Percentiles rank a stretch among this genome's conserved stretches.
Conservation (phyloP, 2,329 filamentous ascomycete genomes). For the Moelleriella libera region DNA sequence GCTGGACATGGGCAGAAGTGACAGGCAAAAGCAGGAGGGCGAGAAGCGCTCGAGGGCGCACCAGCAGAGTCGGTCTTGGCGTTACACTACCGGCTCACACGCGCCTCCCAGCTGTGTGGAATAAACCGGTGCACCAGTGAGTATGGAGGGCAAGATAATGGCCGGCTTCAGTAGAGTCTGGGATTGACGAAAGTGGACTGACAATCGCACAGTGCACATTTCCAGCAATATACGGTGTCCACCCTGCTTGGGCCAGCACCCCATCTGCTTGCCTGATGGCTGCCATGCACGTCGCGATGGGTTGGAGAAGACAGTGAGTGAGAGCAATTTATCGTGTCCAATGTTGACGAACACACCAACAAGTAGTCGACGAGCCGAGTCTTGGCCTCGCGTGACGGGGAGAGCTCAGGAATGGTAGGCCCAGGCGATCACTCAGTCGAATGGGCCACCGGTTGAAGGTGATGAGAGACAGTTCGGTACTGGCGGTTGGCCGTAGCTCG, state of each 20-base stretch:
- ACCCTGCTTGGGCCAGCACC: neutral
- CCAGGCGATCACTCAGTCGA: neutral
- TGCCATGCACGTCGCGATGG: too few species aligned
- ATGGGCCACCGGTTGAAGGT: too few species aligned
- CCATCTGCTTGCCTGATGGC: neutral
- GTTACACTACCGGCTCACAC: constrained; percentile 3
- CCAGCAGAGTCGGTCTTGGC: constrained; percentile 1
- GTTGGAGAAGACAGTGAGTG: neutral
- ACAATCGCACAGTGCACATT: neutral
- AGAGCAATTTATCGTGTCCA: too few species aligned
- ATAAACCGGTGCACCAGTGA: neutral
- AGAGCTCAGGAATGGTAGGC: neutral
- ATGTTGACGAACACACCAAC: neutral
- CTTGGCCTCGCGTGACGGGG: neutral
- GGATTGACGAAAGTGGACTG: neutral
- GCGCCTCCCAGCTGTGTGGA: neutral
- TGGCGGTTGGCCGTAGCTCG: too few species aligned
- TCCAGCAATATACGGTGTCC: neutral
- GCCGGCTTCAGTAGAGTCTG: neutral
- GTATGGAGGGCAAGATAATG: neutral
- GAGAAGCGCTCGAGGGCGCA: neutral
- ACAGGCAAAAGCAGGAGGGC: neutral
- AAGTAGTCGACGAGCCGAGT: neutral
- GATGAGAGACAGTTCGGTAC: too few species aligned
- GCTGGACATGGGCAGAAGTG: neutral